Percentiles rank a stretch among this genome's conserved stretches.
phyloP scores from a whole-genome alignment of 2,329 filamentous ascomycete species.

The Proliferodiscus dingleyae region DNA sequence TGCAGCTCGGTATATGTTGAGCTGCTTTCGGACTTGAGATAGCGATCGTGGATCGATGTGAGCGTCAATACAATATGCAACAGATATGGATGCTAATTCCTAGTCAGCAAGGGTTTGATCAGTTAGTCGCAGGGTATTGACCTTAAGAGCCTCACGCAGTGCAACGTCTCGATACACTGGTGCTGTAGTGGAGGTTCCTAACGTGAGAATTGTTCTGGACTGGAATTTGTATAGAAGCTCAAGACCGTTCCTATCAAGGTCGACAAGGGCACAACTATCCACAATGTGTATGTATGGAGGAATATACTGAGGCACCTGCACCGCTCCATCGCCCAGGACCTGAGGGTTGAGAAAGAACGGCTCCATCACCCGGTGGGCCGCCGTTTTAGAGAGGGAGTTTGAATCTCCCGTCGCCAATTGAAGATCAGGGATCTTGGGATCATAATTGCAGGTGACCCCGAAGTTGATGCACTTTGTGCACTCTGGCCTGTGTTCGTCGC shows the following conservation, averaged over 20 bases:
- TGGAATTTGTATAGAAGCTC: slow-evolving; percentile 39
- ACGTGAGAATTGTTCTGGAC: slow-evolving; percentile 37
- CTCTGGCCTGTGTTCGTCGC: slow-evolving; percentile 46
- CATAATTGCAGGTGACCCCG: slow-evolving; percentile 45
- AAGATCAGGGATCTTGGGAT: slow-evolving; percentile 29
- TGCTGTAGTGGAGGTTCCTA: slow-evolving; percentile 33
- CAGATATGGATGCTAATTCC: slow-evolving; percentile 31
- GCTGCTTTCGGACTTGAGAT: slow-evolving; percentile 24
- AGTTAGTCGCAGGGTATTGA: slow-evolving; percentile 26
- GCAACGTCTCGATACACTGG: slow-evolving; percentile 34
- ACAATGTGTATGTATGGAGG: background rate
- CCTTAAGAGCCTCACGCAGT: slow-evolving; percentile 36
- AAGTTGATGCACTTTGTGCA: slow-evolving; percentile 45
- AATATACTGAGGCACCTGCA: background rate
- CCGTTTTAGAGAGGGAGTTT: slow-evolving; percentile 7
- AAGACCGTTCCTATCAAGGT: slow-evolving; percentile 24
- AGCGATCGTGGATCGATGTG: slow-evolving; percentile 49
- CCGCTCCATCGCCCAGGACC: background rate
- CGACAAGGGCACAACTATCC: slow-evolving; percentile 1
- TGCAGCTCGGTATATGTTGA: slow-evolving; percentile 36
- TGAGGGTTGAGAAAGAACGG: background rate
- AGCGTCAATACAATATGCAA: slow-evolving; percentile 50
- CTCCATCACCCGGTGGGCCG: background rate
- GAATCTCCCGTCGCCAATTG: slow-evolving; percentile 30
- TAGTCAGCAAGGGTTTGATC: background rate